Base-by-base conservation (phyloP, 495 filamentous ascomycete genomes). In the Penicillium salamii region DNA sequence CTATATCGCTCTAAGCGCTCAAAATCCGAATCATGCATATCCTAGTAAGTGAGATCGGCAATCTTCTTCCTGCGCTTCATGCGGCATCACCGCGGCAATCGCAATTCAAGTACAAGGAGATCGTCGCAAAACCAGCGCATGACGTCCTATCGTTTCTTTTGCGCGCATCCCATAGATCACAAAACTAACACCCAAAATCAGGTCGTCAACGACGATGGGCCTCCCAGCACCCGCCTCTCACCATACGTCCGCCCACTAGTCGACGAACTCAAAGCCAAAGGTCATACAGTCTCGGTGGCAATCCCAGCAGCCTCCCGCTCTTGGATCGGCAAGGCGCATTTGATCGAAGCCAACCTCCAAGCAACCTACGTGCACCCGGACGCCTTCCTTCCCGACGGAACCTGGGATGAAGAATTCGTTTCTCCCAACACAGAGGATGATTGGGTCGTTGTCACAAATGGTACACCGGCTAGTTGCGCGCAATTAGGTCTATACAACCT, bases 251-350 rank as follows among this genome's bases (percentile, higher is more conserved):
- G 88, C 63, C 83, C 87, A 33, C 83, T 96, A 60, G 85, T 96
- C 33, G 70, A 82, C 38, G 78, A 83, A 23, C 86, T 98, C 50
- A 81, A 93, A 71, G 55, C 69, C 32, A 80, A 81, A n/a, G 89
- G 90, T 35, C 91, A 95, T 69, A 76, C 71, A 46, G 88, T 97
- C 64, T 91, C 88, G n/a, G 91, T 97, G 49, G 85, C 91, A 56
- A 83, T 97, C 32, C 93, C 93, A 1, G 84, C 95, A 63, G 81
- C 82, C 13, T 95, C 96, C 57, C 86, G 91, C 28, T 95, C 89
- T 13, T 98, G 93, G 93, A 97, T 98, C 63, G 91, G 91, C 48
- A 98, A 98, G 72, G 93, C 93, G 2, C 92, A 97, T 67, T 80
- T 97, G 37, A 89, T 95, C 60, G 90, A 90, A 61, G 83, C 89